Base-by-base conservation (phyloP, 75 land plant species). In the Adiantum capillusveneris region DNA sequence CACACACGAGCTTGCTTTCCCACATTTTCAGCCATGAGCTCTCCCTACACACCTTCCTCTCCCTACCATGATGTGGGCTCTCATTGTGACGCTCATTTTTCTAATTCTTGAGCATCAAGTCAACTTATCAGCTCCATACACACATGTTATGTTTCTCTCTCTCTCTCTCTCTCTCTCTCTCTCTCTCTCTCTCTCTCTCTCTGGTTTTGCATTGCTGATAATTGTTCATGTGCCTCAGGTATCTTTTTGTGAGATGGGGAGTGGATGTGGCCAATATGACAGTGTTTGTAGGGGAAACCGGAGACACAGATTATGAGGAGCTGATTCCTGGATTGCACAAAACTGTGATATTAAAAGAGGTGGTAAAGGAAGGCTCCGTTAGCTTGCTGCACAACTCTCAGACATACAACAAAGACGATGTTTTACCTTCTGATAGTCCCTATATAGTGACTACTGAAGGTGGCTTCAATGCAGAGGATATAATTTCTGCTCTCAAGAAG, bases 241-340 rank as follows among this genome's bases (percentile, higher is more conserved):
- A 90, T 46, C 62, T 91, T 14, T 87, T 76, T 41, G 69, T 84
- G 17, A 60, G 75, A 46, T 87, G 93, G 97, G 79, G 80, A 18
- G 66, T 84, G 37, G 85, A 82, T 41, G 65, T 91, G 11, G 74
- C 83, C 0, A 79, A 80, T 46, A 61, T 81, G 79, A 66, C 70
- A 6, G 70, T 82, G 19, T 70, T 91, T 67, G 75, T 91, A 16
- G 93, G 93, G 1, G 93, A 84, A 43, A 77, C 43, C 22, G 97
- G 97, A 2, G 97, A 91, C 31, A 79, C 97, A 19, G 93, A 91
- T 43, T 67, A 75, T 53, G 93, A 91, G 61, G 75, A 75, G 62
- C 54, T 89, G 63, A 59, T 81, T 11, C 62, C 61, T 11, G 97
- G 97, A 22, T 65, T 79, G 25, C 93, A 84, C 62, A 91, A 79